Percentiles rank a stretch among this genome's conserved stretches.
Evolutionary conservation across 257 asterid species (phyloP).

Genomic region (Hygrophila difformis): DNA sequence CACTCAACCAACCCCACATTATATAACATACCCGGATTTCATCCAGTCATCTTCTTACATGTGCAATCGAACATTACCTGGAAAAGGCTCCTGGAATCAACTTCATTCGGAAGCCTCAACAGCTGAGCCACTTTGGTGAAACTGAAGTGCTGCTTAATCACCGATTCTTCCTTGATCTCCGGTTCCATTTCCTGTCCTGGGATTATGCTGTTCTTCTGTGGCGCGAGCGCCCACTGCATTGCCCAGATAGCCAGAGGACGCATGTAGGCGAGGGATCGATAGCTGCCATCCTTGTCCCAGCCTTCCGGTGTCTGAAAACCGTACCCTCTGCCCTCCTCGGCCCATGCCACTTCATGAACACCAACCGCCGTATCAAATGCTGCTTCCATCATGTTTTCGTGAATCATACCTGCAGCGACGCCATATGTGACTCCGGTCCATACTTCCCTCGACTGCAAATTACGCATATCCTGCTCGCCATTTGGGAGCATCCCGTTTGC

Average conservation of each 20-base stretch:
- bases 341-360: conserved; percentile 72
- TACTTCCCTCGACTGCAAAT: conserved; percentile 88
- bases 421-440: conserved; percentile 95
- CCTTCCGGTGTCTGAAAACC: conserved; percentile 92
- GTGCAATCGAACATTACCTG: conserved; percentile 70
- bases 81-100: conserved; percentile 54
- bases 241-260: conserved; percentile 98
- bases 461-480: conserved; percentile 68
- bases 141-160: conserved; percentile 60
- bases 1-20: too few species aligned
- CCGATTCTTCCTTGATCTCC: conserved; percentile 44
- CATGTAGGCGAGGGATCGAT: conserved; percentile 80
- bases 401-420: conserved; percentile 92
- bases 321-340: conserved; percentile 73
- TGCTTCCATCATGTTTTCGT: conserved; percentile 62
- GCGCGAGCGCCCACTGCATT: conserved; percentile 91
- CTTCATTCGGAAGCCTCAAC: conserved; percentile 54
- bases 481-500: conserved; percentile 86
- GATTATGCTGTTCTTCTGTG: conserved; percentile 28
- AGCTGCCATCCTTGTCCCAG: conserved; percentile 65
- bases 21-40: too few species aligned
- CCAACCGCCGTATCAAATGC: conserved; percentile 90
- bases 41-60: conserved; percentile 60
- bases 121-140: conserved; percentile 71
- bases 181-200: conserved; percentile 33